Conservation (phyloP, 495 filamentous ascomycete species). For the Aspergillus carlsbadensis region DNA sequence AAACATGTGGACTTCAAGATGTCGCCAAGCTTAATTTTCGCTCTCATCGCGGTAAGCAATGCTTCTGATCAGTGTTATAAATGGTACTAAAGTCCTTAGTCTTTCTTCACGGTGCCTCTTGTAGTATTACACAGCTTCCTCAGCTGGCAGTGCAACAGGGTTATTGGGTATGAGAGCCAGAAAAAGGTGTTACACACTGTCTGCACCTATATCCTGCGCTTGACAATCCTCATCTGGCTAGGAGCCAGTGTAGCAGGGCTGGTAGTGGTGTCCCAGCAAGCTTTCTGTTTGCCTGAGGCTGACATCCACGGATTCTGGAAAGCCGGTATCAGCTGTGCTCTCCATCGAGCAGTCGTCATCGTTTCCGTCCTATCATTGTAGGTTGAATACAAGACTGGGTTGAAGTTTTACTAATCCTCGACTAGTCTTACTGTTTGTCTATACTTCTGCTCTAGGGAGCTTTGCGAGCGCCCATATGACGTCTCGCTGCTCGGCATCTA, state of each 20-base stretch:
- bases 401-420: slow-evolving; percentile 9
- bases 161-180: slow-evolving; percentile 34
- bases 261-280: slow-evolving; percentile 42
- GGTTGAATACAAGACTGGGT: slow-evolving; percentile 8
- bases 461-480: slow-evolving; percentile 44
- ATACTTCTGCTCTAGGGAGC: slow-evolving; percentile 41
- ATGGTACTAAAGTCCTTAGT: slow-evolving; percentile 25
- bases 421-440: slow-evolving; percentile 38
- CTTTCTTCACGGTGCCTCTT: slow-evolving; percentile 39
- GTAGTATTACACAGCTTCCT: slow-evolving; percentile 44
- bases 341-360: slow-evolving; percentile 39
- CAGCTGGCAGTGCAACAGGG: slow-evolving; percentile 45
- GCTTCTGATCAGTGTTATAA: background rate
- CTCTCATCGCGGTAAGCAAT: slow-evolving; percentile 36
- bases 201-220: slow-evolving; percentile 40
- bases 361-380: slow-evolving; percentile 40
- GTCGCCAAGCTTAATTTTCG: slow-evolving; percentile 41
- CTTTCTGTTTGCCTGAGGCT: slow-evolving; percentile 35
- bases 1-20: slow-evolving; percentile 40
- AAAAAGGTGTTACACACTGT: slow-evolving; percentile 35
- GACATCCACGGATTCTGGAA: slow-evolving; percentile 35
- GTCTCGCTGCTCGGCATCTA: slow-evolving; percentile 43
- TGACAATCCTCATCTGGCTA: slow-evolving; percentile 41
- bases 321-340: slow-evolving; percentile 40
- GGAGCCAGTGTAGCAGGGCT: slow-evolving; percentile 41